These are phyloP conservation scores for Raddia guianensis DNA, from an alignment of 176 grass and related monocot genomes.

Conservation along the genomic window DNA sequence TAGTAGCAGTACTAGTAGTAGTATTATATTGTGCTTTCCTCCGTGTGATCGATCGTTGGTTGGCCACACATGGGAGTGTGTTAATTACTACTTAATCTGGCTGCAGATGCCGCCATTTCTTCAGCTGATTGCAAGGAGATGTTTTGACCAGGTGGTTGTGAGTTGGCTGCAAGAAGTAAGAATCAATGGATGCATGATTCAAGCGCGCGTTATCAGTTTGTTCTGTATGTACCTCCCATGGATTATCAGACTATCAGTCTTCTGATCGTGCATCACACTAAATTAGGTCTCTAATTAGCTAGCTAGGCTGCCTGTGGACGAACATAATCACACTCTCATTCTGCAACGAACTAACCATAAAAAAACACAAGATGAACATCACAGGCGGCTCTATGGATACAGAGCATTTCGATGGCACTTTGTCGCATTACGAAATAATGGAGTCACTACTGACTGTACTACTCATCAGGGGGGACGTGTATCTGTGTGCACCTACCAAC, in stretches of 20 bases:
- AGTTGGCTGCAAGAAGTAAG: conserved; percentile 14
- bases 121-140: conserved; percentile 27
- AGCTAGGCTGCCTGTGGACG: conserved; percentile 2
- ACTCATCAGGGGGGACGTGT: conserved; percentile 23
- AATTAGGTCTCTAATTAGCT: background rate
- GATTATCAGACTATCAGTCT: conserved; percentile 16
- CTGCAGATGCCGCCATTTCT: conserved; percentile 30
- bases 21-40: conserved; percentile 38
- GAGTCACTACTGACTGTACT: conserved; percentile 13
- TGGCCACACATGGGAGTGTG: conserved; percentile 31
- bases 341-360: background rate
- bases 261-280: background rate
- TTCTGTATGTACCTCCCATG: conserved; percentile 9
- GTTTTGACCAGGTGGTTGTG: conserved; percentile 21
- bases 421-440: conserved; percentile 37
- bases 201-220: background rate
- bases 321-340: conserved; percentile 15
- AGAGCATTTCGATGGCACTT: conserved; percentile 30
- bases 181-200: conserved; percentile 37
- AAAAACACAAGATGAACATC: background rate
- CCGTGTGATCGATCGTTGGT: conserved; percentile 27
- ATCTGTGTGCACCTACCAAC: conserved; percentile 28
- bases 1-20: background rate
- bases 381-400: conserved; percentile 10
- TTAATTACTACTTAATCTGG: conserved; percentile 39